A percentile compares a stretch with the other conserved stretches of the same genome.
These are phyloP conservation scores for Eragrostis tef DNA, from an alignment of 202 grass and related monocot genomes.

Conservation along the genomic window DNA sequence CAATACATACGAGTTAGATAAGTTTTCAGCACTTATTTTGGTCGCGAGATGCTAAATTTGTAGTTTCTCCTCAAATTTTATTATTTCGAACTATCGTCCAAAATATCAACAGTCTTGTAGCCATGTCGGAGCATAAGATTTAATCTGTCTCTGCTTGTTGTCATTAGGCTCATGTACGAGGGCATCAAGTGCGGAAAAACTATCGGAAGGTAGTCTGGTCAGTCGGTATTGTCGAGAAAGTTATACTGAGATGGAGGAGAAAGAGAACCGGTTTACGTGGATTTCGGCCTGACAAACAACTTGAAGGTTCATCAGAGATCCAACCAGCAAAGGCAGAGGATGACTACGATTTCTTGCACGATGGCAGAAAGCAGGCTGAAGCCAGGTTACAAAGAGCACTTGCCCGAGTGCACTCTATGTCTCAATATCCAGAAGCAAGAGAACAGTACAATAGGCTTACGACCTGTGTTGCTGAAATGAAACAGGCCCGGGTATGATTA, in stretches of 20 bases:
- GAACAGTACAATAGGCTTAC: constrained; percentile 76
- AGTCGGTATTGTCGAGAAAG: constrained; percentile 69
- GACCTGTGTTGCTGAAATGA: constrained; percentile 57
- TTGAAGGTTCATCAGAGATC: constrained; percentile 51
- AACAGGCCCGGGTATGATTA: constrained; percentile 48
- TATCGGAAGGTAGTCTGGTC: constrained; percentile 73
- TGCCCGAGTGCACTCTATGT: constrained; percentile 75
- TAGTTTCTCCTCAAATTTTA: constrained; percentile 17
- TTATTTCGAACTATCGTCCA: neutral
- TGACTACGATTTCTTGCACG: constrained; percentile 78
- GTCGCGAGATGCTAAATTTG: neutral
- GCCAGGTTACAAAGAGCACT: constrained; percentile 72
- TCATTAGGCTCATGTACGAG: constrained; percentile 77
- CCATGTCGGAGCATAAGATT: constrained; percentile 30
- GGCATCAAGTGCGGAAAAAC: constrained; percentile 74
- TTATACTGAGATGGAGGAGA: constrained; percentile 77
- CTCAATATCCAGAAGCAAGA: constrained; percentile 87
- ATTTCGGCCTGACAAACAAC: constrained; percentile 53
- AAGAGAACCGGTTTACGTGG: constrained; percentile 60
- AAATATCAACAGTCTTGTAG: neutral
- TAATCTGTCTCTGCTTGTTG: constrained; percentile 43
- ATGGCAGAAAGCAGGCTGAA: constrained; percentile 80
- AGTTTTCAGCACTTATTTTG: constrained; percentile 11
- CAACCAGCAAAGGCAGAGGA: constrained; percentile 59
- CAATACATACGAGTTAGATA: neutral